phyloP scores from a whole-genome alignment of 164 flowering plant species.

The Kalanchoe fedtschenkoi region DNA sequence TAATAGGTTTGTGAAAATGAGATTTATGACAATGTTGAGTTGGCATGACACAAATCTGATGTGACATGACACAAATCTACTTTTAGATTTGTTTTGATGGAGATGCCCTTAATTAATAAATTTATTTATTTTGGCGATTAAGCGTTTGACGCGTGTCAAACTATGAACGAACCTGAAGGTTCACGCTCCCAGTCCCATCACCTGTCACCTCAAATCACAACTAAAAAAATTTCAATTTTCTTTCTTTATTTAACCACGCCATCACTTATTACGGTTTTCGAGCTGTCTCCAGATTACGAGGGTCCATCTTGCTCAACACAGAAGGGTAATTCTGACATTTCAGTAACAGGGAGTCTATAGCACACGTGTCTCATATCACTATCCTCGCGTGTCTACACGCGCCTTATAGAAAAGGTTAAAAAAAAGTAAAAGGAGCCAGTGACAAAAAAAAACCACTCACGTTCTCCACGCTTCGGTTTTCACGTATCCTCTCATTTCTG shows the following conservation, averaged over 20 bases:
- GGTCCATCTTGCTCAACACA: no score
- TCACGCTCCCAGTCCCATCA: background rate
- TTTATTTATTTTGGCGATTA: background rate
- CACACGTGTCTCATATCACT: background rate
- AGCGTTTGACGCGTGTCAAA: background rate
- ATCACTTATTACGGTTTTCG: slow-evolving; percentile 1
- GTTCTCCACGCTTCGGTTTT: background rate
- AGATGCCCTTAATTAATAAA: background rate
- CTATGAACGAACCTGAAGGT: background rate
- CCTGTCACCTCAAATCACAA: background rate
- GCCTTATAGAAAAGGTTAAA: background rate
- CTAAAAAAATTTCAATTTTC: background rate
- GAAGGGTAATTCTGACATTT: no score
- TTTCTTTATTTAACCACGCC: background rate
- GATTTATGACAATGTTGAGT: no score
- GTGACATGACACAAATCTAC: no score
- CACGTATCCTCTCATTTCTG: background rate
- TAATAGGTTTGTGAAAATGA: no score
- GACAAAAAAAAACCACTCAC: background rate
- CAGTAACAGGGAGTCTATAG: no score
- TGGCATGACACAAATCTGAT: no score
- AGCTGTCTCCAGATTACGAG: no score
- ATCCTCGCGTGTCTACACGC: background rate
- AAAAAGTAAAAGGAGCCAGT: background rate
- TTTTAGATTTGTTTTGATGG: no score